These are phyloP conservation scores for Gracilariopsis chorda DNA, from an alignment of 23 red algal genomes.

Conservation along the genomic window DNA sequence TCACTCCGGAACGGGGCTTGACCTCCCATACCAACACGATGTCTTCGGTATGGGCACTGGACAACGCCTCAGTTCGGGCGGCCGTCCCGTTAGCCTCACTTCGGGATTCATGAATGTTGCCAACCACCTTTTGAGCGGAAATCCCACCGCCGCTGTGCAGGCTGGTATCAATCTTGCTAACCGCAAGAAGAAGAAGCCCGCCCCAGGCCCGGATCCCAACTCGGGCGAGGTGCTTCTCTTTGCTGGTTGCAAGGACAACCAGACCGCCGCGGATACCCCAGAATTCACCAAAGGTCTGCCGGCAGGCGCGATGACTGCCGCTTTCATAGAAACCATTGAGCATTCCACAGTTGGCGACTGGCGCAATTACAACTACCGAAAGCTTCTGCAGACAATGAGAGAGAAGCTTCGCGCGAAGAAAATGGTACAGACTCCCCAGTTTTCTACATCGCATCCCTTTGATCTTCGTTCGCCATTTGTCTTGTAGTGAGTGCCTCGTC, in stretches of 20 bases:
- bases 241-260: slow-evolving; percentile 68
- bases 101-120: slow-evolving; percentile 22
- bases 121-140: slow-evolving; percentile 26
- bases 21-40: slow-evolving; percentile 68
- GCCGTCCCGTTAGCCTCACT: slow-evolving; percentile 1
- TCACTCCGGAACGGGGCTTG: slow-evolving; percentile 67
- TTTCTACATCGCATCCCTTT: slow-evolving; percentile 63
- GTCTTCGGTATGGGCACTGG: slow-evolving; percentile 48
- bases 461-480: slow-evolving; percentile 46
- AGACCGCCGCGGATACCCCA: slow-evolving; percentile 68
- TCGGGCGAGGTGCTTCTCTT: slow-evolving; percentile 73
- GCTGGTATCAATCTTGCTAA: slow-evolving; percentile 36
- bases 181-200: slow-evolving; percentile 37
- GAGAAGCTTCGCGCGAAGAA: slow-evolving; percentile 41
- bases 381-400: slow-evolving; percentile 69
- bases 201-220: slow-evolving; percentile 44
- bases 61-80: slow-evolving; percentile 8
- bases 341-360: slow-evolving; percentile 73
- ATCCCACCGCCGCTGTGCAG: slow-evolving; percentile 4
- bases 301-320: slow-evolving; percentile 70
- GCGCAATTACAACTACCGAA: slow-evolving; percentile 67
- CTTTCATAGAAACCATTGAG: slow-evolving; percentile 72
- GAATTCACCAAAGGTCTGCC: slow-evolving; percentile 50
- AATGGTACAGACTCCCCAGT: slow-evolving; percentile 63
- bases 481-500: slow-evolving; percentile 45